Percentiles rank a stretch among this genome's conserved stretches.
Evolutionary conservation across 192 early-diverging fungal species (phyloP).

Genomic region (Funneliformis mosseae): DNA sequence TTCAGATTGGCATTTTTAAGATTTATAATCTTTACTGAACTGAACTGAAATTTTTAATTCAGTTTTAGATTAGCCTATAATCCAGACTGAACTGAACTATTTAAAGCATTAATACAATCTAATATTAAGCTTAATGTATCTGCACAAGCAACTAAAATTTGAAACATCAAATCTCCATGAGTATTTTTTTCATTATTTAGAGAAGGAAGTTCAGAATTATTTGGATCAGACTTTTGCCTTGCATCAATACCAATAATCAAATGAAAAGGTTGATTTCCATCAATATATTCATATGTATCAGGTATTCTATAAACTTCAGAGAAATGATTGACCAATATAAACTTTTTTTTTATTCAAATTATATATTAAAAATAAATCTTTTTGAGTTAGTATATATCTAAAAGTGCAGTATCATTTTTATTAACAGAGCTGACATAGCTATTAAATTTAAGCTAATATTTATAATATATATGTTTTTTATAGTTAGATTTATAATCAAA

Average conservation of each 20-base stretch:
- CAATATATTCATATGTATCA: background rate
- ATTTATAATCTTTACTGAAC: too few relatives aligned
- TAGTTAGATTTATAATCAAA: too few relatives aligned
- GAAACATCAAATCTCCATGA: background rate
- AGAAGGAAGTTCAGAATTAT: background rate
- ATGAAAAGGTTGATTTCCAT: background rate
- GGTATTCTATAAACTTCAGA: background rate
- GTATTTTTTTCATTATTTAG: background rate
- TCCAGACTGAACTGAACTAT: too few relatives aligned
- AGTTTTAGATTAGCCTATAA: too few relatives aligned
- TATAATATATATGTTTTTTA: background rate
- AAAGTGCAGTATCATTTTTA: background rate
- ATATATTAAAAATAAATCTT: background rate
- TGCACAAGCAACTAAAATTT: background rate
- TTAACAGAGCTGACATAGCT: background rate
- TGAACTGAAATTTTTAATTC: too few relatives aligned
- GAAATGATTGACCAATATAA: background rate
- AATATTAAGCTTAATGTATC: background rate
- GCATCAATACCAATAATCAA: background rate
- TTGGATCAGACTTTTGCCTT: too few relatives aligned
- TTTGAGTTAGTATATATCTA: background rate
- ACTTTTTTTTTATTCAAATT: background rate
- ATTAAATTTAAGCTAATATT: background rate
- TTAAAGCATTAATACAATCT: background rate
- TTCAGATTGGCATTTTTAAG: too few relatives aligned